These are phyloP conservation scores for Gloeostereum incarnatum DNA, from an alignment of 768 basidiomycete genomes.

Conservation along the genomic window DNA sequence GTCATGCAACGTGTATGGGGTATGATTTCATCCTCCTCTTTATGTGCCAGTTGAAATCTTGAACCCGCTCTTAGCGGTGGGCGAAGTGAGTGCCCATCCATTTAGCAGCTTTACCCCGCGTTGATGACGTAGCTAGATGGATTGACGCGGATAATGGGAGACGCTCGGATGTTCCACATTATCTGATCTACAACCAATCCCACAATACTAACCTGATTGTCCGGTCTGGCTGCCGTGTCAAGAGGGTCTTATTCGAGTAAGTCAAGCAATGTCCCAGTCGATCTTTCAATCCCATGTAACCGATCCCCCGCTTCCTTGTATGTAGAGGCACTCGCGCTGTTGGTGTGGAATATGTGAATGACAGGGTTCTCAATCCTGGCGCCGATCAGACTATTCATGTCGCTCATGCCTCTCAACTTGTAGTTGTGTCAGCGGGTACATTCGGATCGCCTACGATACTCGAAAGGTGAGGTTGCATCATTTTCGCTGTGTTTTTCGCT, in stretches of 20 bases:
- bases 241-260: conserved; percentile 20
- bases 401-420: conserved; percentile 15
- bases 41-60: not conserved
- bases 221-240: conserved; percentile 13
- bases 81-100: conserved; percentile 18
- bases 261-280: too few relatives aligned
- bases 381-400: conserved; percentile 12
- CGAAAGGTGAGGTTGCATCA: conserved; percentile 14
- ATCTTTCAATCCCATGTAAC: not conserved
- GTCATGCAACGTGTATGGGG: conserved; percentile 6
- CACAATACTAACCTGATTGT: conserved; percentile 17
- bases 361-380: conserved; percentile 12
- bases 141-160: conserved; percentile 24
- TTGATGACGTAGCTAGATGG: conserved; percentile 20
- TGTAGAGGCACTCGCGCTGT: conserved; percentile 11
- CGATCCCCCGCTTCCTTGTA: not conserved
- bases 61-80: too few relatives aligned
- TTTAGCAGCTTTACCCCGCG: not conserved
- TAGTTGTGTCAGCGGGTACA: conserved; percentile 20
- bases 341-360: conserved; percentile 20
- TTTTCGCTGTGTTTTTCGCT: not conserved
- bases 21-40: conserved; percentile 7
- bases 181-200: conserved; percentile 19
- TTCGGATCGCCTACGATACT: conserved; percentile 23
- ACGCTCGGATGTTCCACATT: conserved; percentile 29